Base-by-base conservation (phyloP, 768 basidiomycete genomes). In the Cystobasidium ongulense region DNA sequence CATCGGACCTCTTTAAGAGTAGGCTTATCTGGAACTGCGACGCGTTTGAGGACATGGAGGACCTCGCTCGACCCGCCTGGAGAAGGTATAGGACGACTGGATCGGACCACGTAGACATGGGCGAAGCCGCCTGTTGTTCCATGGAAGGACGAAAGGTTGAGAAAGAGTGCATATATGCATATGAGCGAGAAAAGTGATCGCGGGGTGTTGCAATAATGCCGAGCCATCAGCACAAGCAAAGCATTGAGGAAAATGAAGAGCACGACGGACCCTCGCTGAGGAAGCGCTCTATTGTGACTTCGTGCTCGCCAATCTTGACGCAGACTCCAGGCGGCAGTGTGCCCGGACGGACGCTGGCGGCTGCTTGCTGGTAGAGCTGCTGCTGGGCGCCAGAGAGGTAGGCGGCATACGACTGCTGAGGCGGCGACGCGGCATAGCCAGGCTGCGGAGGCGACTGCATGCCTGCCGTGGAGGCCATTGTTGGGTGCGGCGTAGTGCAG, bases 31-130 rank as follows among this genome's bases (percentile, higher is more conserved):
- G 90, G 85, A 54, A 97, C 93, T 25, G 91, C 93, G 75, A 99
- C 93, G 59, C 94, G 87, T 82, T 99, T 99, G 76, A 99, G 87
- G 77, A 98, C 96, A 85, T 99, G 96, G 78, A 89, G 90, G 25
- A 90, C 92, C 36, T 91, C 93, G 78, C 90, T 91, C 81, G 89
- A 89, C 23, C 74, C 75, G 18, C 75, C 54, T 13, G 75, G 75
- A 18, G n/a, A 31, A 4, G 77, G 76, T 54, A 99, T 89, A 1
- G 92, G 91, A 38, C 86, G 84, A 18, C 89, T 85, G 4, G 94
- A 93, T 74, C 88, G 85, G 62, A 97, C 94, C 75, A 99, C 87
- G 82, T 99, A 99, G 46, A 99, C 95, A 83, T 97, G 91, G 7
- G 96, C 94, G 81, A 96, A 99, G 21, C 96, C 96, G 82, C 96